A percentile compares a stretch with the other conserved stretches of the same genome.
Evolutionary conservation across 2,329 filamentous ascomycete genomes (phyloP).

Genomic region (Arthrobotrys pseudoclavata): DNA sequence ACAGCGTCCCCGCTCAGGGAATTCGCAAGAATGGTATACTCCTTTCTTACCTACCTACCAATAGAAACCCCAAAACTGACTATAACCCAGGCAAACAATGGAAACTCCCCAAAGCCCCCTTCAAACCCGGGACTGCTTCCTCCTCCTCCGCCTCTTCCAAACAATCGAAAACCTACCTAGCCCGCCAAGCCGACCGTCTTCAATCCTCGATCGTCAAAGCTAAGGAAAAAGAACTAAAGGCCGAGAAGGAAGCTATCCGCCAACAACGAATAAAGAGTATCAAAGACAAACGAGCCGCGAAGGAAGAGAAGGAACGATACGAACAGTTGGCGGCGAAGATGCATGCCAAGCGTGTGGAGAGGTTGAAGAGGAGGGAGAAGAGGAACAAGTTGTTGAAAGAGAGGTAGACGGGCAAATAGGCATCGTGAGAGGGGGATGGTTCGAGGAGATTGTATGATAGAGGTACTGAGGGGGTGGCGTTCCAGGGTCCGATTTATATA

Average conservation of each 20-base stretch:
- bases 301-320: slow-evolving; percentile 93
- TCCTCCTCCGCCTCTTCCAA: slow-evolving; percentile 83
- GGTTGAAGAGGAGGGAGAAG: slow-evolving; percentile 95
- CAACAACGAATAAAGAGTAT: slow-evolving; percentile 84
- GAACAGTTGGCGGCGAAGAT: slow-evolving; percentile 97
- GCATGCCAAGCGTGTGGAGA: slow-evolving; percentile 94
- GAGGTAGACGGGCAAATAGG: slow-evolving; percentile 51
- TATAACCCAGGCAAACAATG: slow-evolving; percentile 87
- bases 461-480: slow-evolving; percentile 7
- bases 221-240: slow-evolving; percentile 94
- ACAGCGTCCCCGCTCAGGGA: slow-evolving; percentile 69
- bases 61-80: slow-evolving; percentile 48
- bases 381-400: slow-evolving; percentile 83
- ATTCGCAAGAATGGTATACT: slow-evolving; percentile 85
- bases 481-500: slow-evolving; percentile 13
- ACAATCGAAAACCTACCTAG: slow-evolving; percentile 74
- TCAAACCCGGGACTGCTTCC: slow-evolving; percentile 76
- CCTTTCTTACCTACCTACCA: neutral
- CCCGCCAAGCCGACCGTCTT: slow-evolving; percentile 36
- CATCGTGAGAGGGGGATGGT: neutral
- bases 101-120: slow-evolving; percentile 85
- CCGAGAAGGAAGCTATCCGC: slow-evolving; percentile 91
- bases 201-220: slow-evolving; percentile 79
- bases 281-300: slow-evolving; percentile 85
- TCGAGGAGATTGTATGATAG: slow-evolving; percentile 12